Evolutionary conservation across 129 eudicot species (phyloP), one percentile per base, ranked within the genome.

Genomic region (Tagetes patula): DNA sequence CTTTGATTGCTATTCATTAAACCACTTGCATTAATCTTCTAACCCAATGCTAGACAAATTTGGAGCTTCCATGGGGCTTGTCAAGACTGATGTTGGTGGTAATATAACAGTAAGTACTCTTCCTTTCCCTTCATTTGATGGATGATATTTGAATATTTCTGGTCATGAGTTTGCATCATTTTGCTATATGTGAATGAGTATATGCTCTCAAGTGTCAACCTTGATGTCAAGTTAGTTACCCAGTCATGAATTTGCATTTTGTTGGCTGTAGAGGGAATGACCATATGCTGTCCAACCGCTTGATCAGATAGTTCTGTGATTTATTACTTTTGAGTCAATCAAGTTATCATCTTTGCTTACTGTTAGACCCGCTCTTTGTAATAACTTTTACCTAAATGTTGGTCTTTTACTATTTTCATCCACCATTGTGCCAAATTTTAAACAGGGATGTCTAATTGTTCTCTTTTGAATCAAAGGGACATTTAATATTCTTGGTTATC

Each of bases 21-120:
- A 48, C 69, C 65, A 69, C 81, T 69, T 40, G 63, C 68, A 32
- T n/a, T 41, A 43, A 3, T 46, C 20, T 27, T 72, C 42, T 65
- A 54, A 55, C 81, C 1, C 63, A 6, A 41, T 85, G 60, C 49
- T 55, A 93, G 98, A 93, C 69, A 90, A 86, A 70, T 90, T 93
- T 48, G 96, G 96, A 40, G 85, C 96, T 66, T 83, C 96, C 31
- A 87, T 93, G 98, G 74, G 87, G 20, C 77, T 93, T 47, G 96
- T 93, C 77, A 93, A 90, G 83, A 77, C 83, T 61, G 96, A 93
- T 75, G 82, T 93, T 40, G 82, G 85, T 81, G 92, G 95, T 4
- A 93, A 90, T 73, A 93, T 90, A 68, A 70, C 98, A 60, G 96
- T 90, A 83, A 86, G 91, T 47, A 14, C 4, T 77, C 64, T 11